Evolutionary conservation across 2,329 filamentous ascomycete genomes (phyloP).

Genomic region (Trichophyton simii): DNA sequence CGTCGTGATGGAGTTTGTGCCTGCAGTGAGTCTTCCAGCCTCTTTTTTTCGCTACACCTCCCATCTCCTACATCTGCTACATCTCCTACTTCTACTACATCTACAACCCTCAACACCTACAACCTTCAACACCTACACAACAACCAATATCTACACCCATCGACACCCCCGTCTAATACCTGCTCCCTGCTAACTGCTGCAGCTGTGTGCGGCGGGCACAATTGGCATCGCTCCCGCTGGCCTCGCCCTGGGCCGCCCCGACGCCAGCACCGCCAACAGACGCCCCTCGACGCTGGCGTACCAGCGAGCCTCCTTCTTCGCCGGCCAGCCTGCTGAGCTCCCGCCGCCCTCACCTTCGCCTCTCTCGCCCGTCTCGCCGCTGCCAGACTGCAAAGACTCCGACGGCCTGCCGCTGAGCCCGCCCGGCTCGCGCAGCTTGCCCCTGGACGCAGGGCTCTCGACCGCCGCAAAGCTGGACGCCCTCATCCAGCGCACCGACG

Average conservation of each 20-base stretch:
- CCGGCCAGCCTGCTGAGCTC: conserved; percentile 10
- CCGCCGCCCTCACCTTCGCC: neutral
- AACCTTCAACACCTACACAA: neutral
- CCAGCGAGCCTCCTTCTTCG: conserved; percentile 7
- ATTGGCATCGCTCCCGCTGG: conserved; percentile 49
- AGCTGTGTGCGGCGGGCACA: conserved; percentile 53
- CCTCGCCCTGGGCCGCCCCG: conserved; percentile 43
- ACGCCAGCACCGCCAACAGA: conserved; percentile 16
- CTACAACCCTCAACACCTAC: neutral
- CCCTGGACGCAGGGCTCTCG: conserved; percentile 6
- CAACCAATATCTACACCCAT: neutral
- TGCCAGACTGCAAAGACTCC: neutral
- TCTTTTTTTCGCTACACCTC: neutral
- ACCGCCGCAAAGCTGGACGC: neutral
- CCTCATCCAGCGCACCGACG: neutral
- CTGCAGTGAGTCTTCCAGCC: conserved; percentile 18
- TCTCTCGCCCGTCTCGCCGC: neutral
- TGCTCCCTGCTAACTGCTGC: conserved; percentile 10
- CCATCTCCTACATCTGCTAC: neutral
- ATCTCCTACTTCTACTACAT: neutral
- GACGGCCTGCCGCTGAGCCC: too few species aligned
- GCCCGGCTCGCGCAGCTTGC: neutral
- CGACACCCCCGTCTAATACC: neutral
- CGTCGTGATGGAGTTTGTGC: conserved; percentile 21
- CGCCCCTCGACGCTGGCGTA: conserved; percentile 7